phyloP scores from a whole-genome alignment of 169 alveolate genomes.

The Plasmodium relictum region DNA sequence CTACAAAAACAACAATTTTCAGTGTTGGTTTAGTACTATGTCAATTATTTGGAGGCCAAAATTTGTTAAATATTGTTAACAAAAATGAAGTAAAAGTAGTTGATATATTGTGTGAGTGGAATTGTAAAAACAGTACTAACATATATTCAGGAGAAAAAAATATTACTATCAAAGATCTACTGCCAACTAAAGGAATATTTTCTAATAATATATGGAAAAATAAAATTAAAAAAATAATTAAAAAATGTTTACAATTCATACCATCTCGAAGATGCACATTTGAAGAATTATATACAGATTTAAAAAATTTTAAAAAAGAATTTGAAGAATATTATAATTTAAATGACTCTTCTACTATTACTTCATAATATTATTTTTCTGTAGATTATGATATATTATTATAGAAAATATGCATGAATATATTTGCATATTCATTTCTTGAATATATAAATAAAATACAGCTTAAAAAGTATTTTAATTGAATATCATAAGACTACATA shows the following conservation, averaged over 20 bases:
- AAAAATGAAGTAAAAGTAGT: constrained; percentile 81
- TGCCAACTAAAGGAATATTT: constrained; percentile 80
- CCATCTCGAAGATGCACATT: constrained; percentile 80
- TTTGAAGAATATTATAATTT: constrained; percentile 41
- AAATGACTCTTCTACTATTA: neutral
- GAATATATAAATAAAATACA: no score
- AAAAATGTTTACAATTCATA: constrained; percentile 78
- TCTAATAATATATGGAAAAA: constrained; percentile 78
- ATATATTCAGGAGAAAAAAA: constrained; percentile 69
- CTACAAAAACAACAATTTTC: constrained; percentile 78
- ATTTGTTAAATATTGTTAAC: constrained; percentile 75
- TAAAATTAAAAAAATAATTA: constrained; percentile 63
- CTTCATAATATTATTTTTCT: constrained; percentile 1
- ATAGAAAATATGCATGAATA: neutral
- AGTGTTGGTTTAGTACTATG: constrained; percentile 81
- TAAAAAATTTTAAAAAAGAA: constrained; percentile 44
- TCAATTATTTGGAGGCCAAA: constrained; percentile 83
- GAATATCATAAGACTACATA: no score
- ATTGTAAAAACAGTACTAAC: constrained; percentile 74
- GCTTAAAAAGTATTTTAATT: no score
- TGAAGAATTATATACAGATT: constrained; percentile 63
- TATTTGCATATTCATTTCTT: neutral
- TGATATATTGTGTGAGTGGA: constrained; percentile 85
- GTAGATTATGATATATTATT: neutral
- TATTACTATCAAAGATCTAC: constrained; percentile 74